Percentiles rank a stretch among this genome's conserved stretches.
These are phyloP conservation scores for Candida ortonii DNA, from an alignment of 805 yeast genomes.

Conservation along the genomic window DNA sequence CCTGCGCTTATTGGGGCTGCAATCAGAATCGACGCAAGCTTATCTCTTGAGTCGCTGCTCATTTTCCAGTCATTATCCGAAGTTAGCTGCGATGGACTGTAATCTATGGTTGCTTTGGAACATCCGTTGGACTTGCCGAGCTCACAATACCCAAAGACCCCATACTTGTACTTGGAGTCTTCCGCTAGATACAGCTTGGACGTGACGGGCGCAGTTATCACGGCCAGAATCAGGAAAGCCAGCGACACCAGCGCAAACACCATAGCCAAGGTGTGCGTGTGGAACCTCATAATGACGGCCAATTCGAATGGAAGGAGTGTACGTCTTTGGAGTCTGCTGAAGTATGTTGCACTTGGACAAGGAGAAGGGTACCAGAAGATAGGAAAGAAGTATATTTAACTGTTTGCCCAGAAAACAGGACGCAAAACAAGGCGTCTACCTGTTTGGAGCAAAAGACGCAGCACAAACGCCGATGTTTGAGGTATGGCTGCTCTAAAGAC, in stretches of 20 bases:
- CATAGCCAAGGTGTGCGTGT: slow-evolving; percentile 32
- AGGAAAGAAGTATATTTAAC: no score
- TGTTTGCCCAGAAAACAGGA: no score
- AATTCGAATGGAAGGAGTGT: no score
- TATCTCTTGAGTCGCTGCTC: slow-evolving; percentile 43
- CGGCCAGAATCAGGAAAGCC: slow-evolving; percentile 60
- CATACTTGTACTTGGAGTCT: slow-evolving; percentile 47
- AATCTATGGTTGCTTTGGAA: slow-evolving; percentile 37
- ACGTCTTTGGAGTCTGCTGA: no score
- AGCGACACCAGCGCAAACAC: slow-evolving; percentile 50
- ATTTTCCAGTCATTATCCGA: slow-evolving; percentile 48
- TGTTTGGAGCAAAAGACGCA: no score
- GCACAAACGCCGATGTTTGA: no score
- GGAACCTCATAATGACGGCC: slow-evolving; percentile 15
- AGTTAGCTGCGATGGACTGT: slow-evolving; percentile 34
- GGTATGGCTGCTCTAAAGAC: no score
- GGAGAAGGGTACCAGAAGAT: no score
- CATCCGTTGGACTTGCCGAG: slow-evolving; percentile 10
- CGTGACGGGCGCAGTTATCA: slow-evolving; percentile 61
- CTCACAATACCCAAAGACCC: slow-evolving; percentile 66
- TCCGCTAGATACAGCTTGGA: slow-evolving; percentile 47
- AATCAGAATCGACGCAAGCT: slow-evolving; percentile 53
- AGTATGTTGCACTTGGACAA: no score
- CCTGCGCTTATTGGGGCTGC: slow-evolving; percentile 68
- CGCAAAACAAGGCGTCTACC: no score